phyloP scores from a whole-genome alignment of 2,329 filamentous ascomycete species.

The Fusarium sp. region DNA sequence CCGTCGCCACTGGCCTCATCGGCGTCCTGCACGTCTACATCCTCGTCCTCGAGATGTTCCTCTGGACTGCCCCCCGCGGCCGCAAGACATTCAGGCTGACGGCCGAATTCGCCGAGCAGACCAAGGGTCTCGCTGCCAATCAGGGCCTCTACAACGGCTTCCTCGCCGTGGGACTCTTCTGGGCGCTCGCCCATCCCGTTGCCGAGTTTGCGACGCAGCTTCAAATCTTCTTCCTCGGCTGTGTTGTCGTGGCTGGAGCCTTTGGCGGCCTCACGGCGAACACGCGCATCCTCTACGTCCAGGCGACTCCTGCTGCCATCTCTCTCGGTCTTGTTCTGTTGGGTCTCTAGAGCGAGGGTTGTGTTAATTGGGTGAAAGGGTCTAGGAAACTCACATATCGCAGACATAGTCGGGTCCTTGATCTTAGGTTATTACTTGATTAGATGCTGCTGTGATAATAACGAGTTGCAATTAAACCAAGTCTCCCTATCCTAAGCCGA shows the following conservation, averaged over 20 bases:
- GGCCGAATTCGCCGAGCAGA: slow-evolving; percentile 63
- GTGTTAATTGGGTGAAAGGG: too few species aligned
- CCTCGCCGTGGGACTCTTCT: slow-evolving; percentile 64
- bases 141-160: slow-evolving; percentile 70
- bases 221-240: slow-evolving; percentile 64
- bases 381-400: not conserved
- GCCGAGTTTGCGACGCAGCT: slow-evolving; percentile 60
- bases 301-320: slow-evolving; percentile 54
- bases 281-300: slow-evolving; percentile 61
- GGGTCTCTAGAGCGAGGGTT: slow-evolving; percentile 24
- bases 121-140: slow-evolving; percentile 63
- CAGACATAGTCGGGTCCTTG: not conserved
- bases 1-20: slow-evolving; percentile 56
- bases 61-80: slow-evolving; percentile 65
- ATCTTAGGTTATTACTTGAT: too few species aligned
- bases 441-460: too few species aligned
- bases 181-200: slow-evolving; percentile 64
- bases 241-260: slow-evolving; percentile 61
- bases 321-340: slow-evolving; percentile 51
- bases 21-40: slow-evolving; percentile 65
- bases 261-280: slow-evolving; percentile 62
- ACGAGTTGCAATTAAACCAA: too few species aligned
- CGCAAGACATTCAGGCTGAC: slow-evolving; percentile 62
- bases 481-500: too few species aligned
- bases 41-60: slow-evolving; percentile 64